These are phyloP conservation scores for Eucalyptus erythrocorys DNA, from an alignment of 345 rosid species.

Conservation along the genomic window DNA sequence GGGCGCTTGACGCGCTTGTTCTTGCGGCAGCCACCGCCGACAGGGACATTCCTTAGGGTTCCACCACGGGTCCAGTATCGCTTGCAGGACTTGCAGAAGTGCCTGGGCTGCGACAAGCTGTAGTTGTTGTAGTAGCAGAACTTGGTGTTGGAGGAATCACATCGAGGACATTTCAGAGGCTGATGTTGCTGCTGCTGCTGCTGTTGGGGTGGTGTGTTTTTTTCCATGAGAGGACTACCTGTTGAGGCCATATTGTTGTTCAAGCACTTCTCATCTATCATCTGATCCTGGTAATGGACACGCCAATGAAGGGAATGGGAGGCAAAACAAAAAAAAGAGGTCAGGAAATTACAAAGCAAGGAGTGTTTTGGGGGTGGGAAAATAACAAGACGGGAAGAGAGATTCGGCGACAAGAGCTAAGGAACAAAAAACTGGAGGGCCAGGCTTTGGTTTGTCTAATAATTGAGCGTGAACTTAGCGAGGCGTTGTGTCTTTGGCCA, in stretches of 20 bases:
- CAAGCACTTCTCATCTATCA: slow-evolving; percentile 38
- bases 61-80: slow-evolving; percentile 75
- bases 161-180: slow-evolving; percentile 51
- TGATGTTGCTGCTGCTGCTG: slow-evolving; percentile 10
- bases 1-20: slow-evolving; percentile 32
- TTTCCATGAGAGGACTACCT: slow-evolving; percentile 18
- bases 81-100: slow-evolving; percentile 60
- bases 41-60: slow-evolving; percentile 57
- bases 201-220: slow-evolving; percentile 11
- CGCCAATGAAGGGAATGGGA: background rate
- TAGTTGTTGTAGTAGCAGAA: slow-evolving; percentile 72
- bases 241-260: slow-evolving; percentile 18
- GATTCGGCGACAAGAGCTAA: slow-evolving; percentile 55
- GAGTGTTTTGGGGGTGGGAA: background rate
- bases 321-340: background rate
- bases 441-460: slow-evolving; percentile 22
- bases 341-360: background rate
- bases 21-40: slow-evolving; percentile 57
- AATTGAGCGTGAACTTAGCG: slow-evolving; percentile 9
- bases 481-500: background rate
- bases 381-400: background rate
- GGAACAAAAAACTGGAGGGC: slow-evolving; percentile 35
- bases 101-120: slow-evolving; percentile 62
- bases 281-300: background rate
- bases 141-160: slow-evolving; percentile 54